Evolutionary conservation across 805 yeast species (phyloP).

Genomic region (Wickerhamiella bombiphila): DNA sequence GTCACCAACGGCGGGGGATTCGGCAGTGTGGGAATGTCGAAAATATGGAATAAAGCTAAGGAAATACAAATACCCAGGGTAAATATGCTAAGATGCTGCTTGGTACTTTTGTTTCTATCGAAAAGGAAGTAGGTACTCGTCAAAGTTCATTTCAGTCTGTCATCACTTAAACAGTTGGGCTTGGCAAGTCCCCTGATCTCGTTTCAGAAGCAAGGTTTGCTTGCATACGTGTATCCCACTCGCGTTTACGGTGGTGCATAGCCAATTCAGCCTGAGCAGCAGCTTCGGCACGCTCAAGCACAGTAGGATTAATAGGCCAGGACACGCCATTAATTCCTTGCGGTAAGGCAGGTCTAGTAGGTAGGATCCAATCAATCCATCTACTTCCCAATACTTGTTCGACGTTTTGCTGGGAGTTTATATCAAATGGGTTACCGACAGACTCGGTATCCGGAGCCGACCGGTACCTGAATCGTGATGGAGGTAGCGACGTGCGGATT

Average conservation of each 20-base stretch:
- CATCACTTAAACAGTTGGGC: too few species aligned
- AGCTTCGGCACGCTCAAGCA: slow-evolving; percentile 19
- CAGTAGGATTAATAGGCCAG: slow-evolving; percentile 23
- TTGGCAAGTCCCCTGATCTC: too few species aligned
- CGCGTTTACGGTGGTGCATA: slow-evolving; percentile 12
- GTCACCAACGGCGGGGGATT: too few species aligned
- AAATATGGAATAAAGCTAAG: neutral
- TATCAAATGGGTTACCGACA: slow-evolving; percentile 58
- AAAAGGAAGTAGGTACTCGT: too few species aligned
- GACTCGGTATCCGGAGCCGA: slow-evolving; percentile 30
- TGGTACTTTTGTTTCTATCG: too few species aligned
- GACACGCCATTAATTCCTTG: slow-evolving; percentile 28
- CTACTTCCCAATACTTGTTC: slow-evolving; percentile 53
- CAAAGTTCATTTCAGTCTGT: too few species aligned
- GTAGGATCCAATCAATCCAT: slow-evolving; percentile 59
- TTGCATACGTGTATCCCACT: slow-evolving; percentile 21
- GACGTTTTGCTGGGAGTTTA: slow-evolving; percentile 56
- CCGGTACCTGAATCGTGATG: slow-evolving; percentile 26
- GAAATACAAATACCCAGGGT: too few species aligned
- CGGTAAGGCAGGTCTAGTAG: slow-evolving; percentile 27
- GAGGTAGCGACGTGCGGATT: slow-evolving; percentile 24
- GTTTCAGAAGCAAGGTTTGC: too few species aligned
- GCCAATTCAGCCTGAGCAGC: slow-evolving; percentile 24
- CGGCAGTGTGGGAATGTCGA: neutral
- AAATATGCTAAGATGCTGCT: too few species aligned